These are phyloP conservation scores for Penicillium fimorum DNA, from an alignment of 495 filamentous ascomycete species.

Conservation along the genomic window DNA sequence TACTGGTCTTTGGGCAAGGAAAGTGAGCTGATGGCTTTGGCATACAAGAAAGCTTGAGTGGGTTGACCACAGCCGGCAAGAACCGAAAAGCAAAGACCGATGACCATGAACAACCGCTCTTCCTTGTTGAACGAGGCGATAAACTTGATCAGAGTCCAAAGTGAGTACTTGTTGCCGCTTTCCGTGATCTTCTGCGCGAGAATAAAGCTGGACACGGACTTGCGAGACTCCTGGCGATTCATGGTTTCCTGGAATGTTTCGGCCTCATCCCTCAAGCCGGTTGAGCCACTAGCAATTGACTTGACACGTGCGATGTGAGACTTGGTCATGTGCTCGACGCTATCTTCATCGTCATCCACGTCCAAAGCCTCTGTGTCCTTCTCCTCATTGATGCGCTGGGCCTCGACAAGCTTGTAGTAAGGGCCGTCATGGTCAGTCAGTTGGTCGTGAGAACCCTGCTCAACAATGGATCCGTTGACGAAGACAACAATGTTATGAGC, in stretches of 20 bases:
- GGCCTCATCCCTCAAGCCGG: constrained; percentile 18
- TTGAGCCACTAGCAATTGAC: constrained; percentile 32
- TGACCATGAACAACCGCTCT: constrained; percentile 69
- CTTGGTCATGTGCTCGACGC: constrained; percentile 19
- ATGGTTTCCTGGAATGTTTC: constrained; percentile 29
- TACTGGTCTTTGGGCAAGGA: constrained; percentile 48
- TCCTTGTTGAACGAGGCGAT: constrained; percentile 77
- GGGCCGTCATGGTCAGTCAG: constrained; percentile 59
- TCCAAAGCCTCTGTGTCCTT: constrained; percentile 52
- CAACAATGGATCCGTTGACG: constrained; percentile 77
- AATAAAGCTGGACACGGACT: constrained; percentile 72
- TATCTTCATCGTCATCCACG: constrained; percentile 34
- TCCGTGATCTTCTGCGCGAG: constrained; percentile 55
- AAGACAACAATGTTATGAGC: constrained; percentile 97
- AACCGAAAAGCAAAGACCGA: constrained; percentile 74
- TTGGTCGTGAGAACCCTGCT: constrained; percentile 79
- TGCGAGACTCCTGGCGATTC: constrained; percentile 56
- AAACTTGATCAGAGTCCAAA: constrained; percentile 83
- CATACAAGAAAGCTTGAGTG: constrained; percentile 84
- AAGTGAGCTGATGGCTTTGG: constrained; percentile 75
- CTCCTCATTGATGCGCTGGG: constrained; percentile 71
- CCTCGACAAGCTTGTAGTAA: constrained; percentile 76
- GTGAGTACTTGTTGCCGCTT: constrained; percentile 55
- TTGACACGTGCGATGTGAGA: constrained; percentile 31
- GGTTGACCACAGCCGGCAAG: constrained; percentile 86